Percentiles rank a stretch among this genome's conserved stretches.
Evolutionary conservation across 2,329 filamentous ascomycete species (phyloP).

Genomic region (Diaporthe nobilis): DNA sequence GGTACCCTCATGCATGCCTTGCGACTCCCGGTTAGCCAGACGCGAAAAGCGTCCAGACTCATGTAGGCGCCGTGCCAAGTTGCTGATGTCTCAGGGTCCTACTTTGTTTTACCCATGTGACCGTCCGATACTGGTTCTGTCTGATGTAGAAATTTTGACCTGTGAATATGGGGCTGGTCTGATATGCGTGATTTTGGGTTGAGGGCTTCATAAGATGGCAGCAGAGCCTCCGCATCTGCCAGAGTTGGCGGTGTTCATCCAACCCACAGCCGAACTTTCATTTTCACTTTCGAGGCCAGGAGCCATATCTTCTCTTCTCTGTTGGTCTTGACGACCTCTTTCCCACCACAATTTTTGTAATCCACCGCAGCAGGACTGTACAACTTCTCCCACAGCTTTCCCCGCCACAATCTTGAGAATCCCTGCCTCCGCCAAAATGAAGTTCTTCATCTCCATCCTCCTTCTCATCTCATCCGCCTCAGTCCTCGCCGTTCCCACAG

Average conservation of each 20-base stretch:
- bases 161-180: conserved; percentile 22
- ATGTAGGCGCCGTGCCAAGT: conserved; percentile 32
- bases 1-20: neutral
- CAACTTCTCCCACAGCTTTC: neutral
- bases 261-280: conserved; percentile 8
- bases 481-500: conserved; percentile 25
- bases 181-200: conserved; percentile 20
- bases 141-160: conserved; percentile 22
- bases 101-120: conserved; percentile 24
- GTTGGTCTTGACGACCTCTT: conserved; percentile 11
- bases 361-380: conserved; percentile 22
- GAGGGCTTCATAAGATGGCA: conserved; percentile 31
- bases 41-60: conserved; percentile 13
- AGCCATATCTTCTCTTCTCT: conserved; percentile 24
- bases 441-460: conserved; percentile 23
- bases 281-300: neutral
- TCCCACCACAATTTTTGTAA: neutral
- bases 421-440: conserved; percentile 5
- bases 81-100: conserved; percentile 26
- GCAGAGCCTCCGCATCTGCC: neutral
- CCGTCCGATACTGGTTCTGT: conserved; percentile 28
- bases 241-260: conserved; percentile 5
- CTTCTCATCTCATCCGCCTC: conserved; percentile 29
- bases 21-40: neutral
- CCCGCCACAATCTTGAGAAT: neutral